phyloP scores from a whole-genome alignment of 73 alveolate species.

The Uronychia setigera region DNA sequence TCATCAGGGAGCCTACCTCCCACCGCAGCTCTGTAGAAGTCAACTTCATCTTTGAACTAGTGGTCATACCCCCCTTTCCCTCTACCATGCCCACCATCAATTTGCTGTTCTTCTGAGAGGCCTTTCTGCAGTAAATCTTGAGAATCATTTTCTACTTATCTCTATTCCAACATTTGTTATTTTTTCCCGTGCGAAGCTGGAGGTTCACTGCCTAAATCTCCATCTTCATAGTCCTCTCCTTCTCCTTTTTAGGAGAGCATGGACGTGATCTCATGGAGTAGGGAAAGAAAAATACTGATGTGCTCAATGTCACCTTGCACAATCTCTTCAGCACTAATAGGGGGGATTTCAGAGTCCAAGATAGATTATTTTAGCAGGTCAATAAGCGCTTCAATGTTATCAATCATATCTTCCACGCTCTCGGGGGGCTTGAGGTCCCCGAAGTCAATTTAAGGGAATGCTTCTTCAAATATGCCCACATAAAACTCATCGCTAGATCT shows the following conservation, averaged over 20 bases:
- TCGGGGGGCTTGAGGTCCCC: conserved; percentile 25
- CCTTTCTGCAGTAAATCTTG: not conserved
- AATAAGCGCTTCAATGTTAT: conserved; percentile 20
- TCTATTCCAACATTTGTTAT: not conserved
- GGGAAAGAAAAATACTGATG: conserved; percentile 21
- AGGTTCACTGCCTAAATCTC: too few relatives aligned
- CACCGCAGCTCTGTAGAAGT: not conserved
- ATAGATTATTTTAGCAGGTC: conserved; percentile 10
- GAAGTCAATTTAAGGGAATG: conserved; percentile 35
- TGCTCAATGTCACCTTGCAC: conserved; percentile 30
- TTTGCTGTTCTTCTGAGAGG: not conserved
- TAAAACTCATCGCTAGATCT: too few relatives aligned
- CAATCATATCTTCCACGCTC: conserved; percentile 27
- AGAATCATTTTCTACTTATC: not conserved
- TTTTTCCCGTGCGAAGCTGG: too few relatives aligned
- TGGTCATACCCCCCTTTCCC: too few relatives aligned
- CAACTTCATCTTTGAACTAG: not conserved
- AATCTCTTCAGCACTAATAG: conserved; percentile 24
- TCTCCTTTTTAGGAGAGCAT: not conserved
- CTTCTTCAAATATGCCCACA: conserved; percentile 23
- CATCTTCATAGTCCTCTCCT: not conserved
- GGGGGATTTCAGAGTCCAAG: conserved; percentile 12
- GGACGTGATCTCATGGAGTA: not conserved
- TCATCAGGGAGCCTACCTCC: not conserved
- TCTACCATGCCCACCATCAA: not conserved